Conservation (phyloP, 2,329 filamentous ascomycete species). For the Aspergillus pseudoglaucus region DNA sequence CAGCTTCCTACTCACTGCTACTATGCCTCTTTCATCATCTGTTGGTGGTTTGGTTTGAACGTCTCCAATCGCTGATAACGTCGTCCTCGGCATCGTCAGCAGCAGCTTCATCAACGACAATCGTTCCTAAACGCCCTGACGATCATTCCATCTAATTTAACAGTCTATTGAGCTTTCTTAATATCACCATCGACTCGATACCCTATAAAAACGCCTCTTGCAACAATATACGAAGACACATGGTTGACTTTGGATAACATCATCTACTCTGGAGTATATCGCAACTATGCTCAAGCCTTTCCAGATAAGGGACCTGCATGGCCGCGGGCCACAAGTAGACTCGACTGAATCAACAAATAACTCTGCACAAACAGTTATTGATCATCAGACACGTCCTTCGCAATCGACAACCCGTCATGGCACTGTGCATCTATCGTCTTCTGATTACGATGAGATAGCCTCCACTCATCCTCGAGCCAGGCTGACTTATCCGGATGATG, state of each 20-base stretch:
- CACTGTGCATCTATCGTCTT: slow-evolving; percentile 35
- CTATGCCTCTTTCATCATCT: no score
- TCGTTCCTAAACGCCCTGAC: no score
- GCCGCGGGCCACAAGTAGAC: slow-evolving; percentile 11
- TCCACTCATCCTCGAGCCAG: slow-evolving; percentile 35
- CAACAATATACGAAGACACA: background rate
- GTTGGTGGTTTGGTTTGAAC: no score
- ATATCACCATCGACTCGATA: no score
- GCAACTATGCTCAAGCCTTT: slow-evolving; percentile 35
- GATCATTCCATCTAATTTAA: no score
- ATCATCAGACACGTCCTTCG: background rate
- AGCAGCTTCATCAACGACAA: no score
- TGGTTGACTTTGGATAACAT: slow-evolving; percentile 2
- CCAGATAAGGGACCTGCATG: slow-evolving; percentile 32
- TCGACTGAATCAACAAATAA: slow-evolving; percentile 4
- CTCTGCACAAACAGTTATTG: background rate
- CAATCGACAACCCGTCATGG: slow-evolving; percentile 14
- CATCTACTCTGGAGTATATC: slow-evolving; percentile 4
- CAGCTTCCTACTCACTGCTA: no score
- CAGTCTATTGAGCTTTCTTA: no score
- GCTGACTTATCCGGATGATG: slow-evolving; percentile 41
- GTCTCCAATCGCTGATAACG: no score
- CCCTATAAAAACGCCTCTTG: no score
- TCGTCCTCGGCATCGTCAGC: no score
- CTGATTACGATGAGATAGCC: slow-evolving; percentile 40